Base-by-base conservation (phyloP, 345 rosid species). In the Salix caprea region DNA sequence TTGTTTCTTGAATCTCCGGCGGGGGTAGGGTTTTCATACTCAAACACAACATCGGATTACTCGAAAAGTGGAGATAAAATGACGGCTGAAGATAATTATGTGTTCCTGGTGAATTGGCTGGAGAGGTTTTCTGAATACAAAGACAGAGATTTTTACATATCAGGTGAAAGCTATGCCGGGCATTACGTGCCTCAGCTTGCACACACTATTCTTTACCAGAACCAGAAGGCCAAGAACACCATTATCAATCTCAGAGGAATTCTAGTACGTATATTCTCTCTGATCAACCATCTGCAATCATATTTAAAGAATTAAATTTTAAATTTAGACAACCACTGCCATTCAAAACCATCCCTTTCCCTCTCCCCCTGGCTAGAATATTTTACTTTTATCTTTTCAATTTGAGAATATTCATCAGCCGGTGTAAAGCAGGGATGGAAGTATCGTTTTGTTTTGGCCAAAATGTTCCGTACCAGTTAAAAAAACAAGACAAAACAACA, bases 11-110 rank as follows among this genome's bases (percentile, higher is more conserved):
- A 85, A 71, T 79, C 88, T 3, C 88, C 86, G 1, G 86, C 86
- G 4, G 88, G 88, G 16, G 86, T 83, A 4, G 88, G 88, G 10
- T 85, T 85, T 79, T 85, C 88, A 0, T 83, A 83, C 52, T 83
- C 85, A 3, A 85, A 79, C 19, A 79, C 66, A 19, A 65, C 85
- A 13, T 79, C 83, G 2, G 86, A 81, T 61, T 83, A 86, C 26
- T 6, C 7, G 0, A 28, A 7, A 3, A 79, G 13, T 2, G 85
- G 88, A 39, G 84, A 86, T 12, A 65, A 21, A 14, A 78, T 16
- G 3, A 80, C 87, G 0, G 86, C 86, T 0, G 72, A 65, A 28
- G 86, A 80, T 42, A 73, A 81, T 44, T 74, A 80, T 69, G 62
- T 77, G 6, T 86, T 86, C 72, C 42, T 86, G 61, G 80, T 77